Conservation (phyloP, 805 yeast species). For the Candida maesae region DNA sequence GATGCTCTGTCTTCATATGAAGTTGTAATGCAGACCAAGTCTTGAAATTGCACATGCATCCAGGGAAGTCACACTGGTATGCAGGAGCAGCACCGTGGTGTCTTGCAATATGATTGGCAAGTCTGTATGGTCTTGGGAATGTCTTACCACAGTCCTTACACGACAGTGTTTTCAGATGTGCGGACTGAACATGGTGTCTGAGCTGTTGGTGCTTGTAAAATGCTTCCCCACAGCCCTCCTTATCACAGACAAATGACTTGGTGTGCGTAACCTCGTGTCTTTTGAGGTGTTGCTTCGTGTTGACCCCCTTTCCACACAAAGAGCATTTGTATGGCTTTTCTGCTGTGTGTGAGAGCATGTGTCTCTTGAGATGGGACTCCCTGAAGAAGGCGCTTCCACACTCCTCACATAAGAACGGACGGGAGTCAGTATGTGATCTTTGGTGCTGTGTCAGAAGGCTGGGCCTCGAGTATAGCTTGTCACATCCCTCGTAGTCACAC, state of each 20-base stretch:
- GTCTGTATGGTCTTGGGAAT: conserved; percentile 60
- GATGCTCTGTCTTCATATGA: conserved; percentile 72
- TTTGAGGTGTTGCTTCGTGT: conserved; percentile 72
- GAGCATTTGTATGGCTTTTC: conserved; percentile 72
- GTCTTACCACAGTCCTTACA: conserved; percentile 62
- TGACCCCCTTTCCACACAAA: conserved; percentile 78
- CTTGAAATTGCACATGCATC: conserved; percentile 56
- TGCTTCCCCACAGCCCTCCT: conserved; percentile 58
- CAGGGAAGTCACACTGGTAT: conserved; percentile 58
- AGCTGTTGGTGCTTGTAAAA: conserved; percentile 76
- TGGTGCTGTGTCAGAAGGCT: conserved; percentile 79
- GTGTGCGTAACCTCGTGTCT: conserved; percentile 84
- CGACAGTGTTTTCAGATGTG: conserved; percentile 52
- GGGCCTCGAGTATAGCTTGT: conserved; percentile 75
- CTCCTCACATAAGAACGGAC: conserved; percentile 67
- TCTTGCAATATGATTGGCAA: conserved; percentile 62
- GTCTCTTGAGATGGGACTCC: conserved; percentile 78
- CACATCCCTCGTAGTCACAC: conserved; percentile 67
- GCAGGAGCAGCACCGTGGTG: conserved; percentile 56
- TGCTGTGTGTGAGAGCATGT: conserved; percentile 58
- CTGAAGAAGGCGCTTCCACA: conserved; percentile 70
- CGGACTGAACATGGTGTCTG: conserved; percentile 62
- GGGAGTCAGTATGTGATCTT: conserved; percentile 69
- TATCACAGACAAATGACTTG: conserved; percentile 55
- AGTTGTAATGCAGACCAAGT: conserved; percentile 71